Conservation (phyloP, 208 protist species). For the Leishmania lainsoni region DNA sequence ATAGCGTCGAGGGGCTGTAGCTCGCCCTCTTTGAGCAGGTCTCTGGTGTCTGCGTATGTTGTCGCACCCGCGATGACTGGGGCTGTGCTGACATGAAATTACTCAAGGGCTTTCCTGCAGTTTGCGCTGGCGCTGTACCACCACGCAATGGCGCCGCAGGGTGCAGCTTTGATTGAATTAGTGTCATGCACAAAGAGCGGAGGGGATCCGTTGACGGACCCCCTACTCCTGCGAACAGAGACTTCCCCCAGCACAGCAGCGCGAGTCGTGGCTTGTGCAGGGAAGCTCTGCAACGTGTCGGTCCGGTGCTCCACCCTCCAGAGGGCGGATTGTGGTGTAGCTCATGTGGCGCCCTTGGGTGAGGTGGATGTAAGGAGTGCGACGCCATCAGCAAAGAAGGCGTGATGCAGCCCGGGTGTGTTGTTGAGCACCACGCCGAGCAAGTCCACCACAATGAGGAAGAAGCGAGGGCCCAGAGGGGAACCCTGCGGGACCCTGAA, state of each 20-base stretch:
- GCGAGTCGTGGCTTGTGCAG: background rate
- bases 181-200: background rate
- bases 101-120: background rate
- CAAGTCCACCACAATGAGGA: background rate
- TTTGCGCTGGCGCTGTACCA: background rate
- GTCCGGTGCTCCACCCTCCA: background rate
- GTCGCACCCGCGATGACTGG: background rate
- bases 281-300: background rate
- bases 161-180: background rate
- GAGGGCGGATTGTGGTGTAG: background rate
- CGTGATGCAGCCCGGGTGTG: background rate
- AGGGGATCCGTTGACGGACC: background rate
- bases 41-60: background rate
- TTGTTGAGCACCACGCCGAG: background rate
- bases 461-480: background rate
- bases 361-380: background rate
- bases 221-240: background rate
- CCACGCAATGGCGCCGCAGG: background rate
- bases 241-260: background rate
- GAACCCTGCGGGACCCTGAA: background rate
- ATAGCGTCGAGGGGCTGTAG: background rate
- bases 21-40: background rate
- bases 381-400: background rate
- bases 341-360: background rate
- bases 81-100: background rate